Evolutionary conservation across 495 filamentous ascomycete species (phyloP).

Genomic region (Penicillium samsonianum): DNA sequence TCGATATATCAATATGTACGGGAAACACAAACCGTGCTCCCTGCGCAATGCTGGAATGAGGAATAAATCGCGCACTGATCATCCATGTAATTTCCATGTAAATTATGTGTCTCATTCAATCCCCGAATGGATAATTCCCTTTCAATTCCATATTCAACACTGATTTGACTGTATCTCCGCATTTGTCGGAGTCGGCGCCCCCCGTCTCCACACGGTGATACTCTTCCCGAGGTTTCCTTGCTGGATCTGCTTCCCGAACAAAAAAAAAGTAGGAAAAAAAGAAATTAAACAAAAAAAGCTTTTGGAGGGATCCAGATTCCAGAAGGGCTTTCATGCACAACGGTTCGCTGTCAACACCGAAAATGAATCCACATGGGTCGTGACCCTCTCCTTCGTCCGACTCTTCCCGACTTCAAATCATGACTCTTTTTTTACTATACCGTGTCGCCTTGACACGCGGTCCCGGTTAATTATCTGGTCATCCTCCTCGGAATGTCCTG

Average conservation of each 20-base stretch:
- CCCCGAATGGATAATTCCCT: background rate
- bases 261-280: constrained; percentile 2
- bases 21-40: background rate
- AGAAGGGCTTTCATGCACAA: constrained; percentile 28
- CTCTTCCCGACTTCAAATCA: constrained; percentile 41
- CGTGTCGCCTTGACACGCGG: constrained; percentile 28
- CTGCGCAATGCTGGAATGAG: constrained; percentile 7
- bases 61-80: constrained; percentile 6
- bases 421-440: constrained; percentile 32
- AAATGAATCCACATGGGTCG: constrained; percentile 35
- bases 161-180: constrained; percentile 18
- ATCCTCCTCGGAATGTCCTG: constrained; percentile 41
- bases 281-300: constrained; percentile 32
- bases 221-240: constrained; percentile 16
- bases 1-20: background rate
- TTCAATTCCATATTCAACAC: constrained; percentile 3
- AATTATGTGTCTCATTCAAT: constrained; percentile 4
- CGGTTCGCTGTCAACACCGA: constrained; percentile 47
- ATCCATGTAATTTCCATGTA: background rate
- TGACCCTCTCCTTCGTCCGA: constrained; percentile 36
- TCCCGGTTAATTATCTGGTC: constrained; percentile 38
- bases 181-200: constrained; percentile 19
- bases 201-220: constrained; percentile 19
- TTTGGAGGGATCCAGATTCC: constrained; percentile 37
- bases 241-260: constrained; percentile 29